Evolutionary conservation across 768 basidiomycete species (phyloP).

Genomic region (Mycena chlorophos): DNA sequence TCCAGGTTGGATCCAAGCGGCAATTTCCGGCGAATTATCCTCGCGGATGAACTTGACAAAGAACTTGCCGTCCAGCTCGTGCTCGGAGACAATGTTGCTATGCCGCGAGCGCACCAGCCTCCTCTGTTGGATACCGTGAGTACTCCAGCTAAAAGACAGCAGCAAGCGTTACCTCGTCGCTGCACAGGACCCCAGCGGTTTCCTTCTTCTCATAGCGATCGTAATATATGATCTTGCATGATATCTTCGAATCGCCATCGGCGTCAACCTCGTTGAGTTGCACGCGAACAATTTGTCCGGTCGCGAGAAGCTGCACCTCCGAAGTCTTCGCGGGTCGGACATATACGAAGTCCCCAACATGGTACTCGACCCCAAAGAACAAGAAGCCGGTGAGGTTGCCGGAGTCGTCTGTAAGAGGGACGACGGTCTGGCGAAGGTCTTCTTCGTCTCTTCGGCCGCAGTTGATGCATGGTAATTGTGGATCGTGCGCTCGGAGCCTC

Average conservation of each 20-base stretch:
- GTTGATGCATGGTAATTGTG: slow-evolving; percentile 3
- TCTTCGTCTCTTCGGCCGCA: slow-evolving; percentile 1
- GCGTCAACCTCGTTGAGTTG: not conserved
- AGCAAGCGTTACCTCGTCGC: slow-evolving; percentile 3
- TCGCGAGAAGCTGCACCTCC: not conserved
- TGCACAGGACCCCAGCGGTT: not conserved
- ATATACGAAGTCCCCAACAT: slow-evolving; percentile 8
- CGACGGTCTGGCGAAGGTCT: not conserved
- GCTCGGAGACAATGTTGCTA: not conserved
- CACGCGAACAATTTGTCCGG: slow-evolving; percentile 6
- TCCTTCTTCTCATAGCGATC: not conserved
- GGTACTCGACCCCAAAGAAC: slow-evolving; percentile 1
- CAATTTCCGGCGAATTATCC: not conserved
- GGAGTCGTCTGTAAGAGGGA: not conserved
- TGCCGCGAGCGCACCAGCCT: slow-evolving; percentile 4
- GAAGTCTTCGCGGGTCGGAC: not conserved
- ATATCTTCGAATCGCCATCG: not conserved
- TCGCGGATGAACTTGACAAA: slow-evolving; percentile 6
- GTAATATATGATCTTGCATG: slow-evolving; percentile 4
- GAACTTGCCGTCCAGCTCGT: slow-evolving; percentile 4
- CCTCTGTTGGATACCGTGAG: not conserved
- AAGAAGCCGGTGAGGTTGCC: slow-evolving; percentile 1
- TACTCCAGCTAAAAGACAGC: not conserved
- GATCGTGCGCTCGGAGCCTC: not conserved
- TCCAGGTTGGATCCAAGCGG: slow-evolving; percentile 5